phyloP scores from a whole-genome alignment of 2,329 filamentous ascomycete species.

The Anthostomella pinea region DNA sequence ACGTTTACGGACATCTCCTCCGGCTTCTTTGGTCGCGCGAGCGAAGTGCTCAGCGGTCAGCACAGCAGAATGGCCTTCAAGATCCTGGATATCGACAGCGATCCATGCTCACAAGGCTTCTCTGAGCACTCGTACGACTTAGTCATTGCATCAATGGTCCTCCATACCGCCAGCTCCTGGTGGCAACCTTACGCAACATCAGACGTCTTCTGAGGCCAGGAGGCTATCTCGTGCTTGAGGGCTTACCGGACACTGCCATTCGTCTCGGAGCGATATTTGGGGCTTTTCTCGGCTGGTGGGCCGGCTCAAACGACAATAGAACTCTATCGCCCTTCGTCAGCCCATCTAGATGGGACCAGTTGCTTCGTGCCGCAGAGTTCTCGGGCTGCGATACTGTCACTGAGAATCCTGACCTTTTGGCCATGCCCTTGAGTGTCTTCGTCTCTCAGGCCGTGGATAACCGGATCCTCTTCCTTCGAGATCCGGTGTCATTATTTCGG shows the following conservation, averaged over 20 bases:
- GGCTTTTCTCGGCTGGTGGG: constrained; percentile 22
- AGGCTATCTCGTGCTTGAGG: constrained; percentile 12
- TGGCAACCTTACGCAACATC: constrained; percentile 10
- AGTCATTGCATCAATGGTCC: constrained; percentile 7
- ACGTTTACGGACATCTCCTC: constrained; percentile 41
- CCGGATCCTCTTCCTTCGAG: constrained; percentile 16
- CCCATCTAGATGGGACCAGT: constrained; percentile 19
- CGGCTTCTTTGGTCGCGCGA: constrained; percentile 36
- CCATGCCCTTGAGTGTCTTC: constrained; percentile 13
- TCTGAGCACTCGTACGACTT: constrained; percentile 7
- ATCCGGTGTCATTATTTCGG: constrained; percentile 13
- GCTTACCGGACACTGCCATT: constrained; percentile 2
- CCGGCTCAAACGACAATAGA: constrained; percentile 17
- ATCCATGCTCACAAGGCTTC: constrained; percentile 5
- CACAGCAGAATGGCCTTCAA: constrained; percentile 27
- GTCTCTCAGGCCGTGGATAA: constrained; percentile 24
- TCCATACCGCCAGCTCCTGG: constrained; percentile 10
- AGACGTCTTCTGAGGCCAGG: constrained; percentile 17
- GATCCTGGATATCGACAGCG: constrained; percentile 12
- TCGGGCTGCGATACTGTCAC: constrained; percentile 20
- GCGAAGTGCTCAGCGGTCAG: constrained; percentile 27
- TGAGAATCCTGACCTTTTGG: constrained; percentile 5
- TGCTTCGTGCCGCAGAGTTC: constrained; percentile 23
- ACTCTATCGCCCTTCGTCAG: constrained; percentile 5
- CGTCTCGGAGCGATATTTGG: constrained; percentile 14